phyloP scores from a whole-genome alignment of 108 stramenopile species.

The Tribonema minus region DNA sequence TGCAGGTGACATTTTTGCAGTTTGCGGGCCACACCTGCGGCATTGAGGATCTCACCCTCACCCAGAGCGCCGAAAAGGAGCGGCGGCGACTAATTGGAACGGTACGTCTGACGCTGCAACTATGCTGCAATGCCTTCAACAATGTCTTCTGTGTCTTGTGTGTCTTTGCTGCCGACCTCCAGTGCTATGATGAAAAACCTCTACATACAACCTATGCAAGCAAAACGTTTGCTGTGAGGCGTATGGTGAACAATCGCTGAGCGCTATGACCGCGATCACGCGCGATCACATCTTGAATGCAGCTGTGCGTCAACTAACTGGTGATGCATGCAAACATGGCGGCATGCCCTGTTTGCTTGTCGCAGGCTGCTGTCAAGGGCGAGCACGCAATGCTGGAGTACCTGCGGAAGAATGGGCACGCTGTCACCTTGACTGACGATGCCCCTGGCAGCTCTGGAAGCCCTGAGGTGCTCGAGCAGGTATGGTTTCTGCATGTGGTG shows the following conservation, averaged over 20 bases:
- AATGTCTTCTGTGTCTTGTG: background rate
- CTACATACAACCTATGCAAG: no score
- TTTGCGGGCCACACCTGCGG: constrained; percentile 94
- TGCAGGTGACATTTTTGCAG: constrained; percentile 82
- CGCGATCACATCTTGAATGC: background rate
- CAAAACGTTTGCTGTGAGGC: constrained; percentile 3
- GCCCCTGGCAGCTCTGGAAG: background rate
- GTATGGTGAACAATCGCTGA: constrained; percentile 51
- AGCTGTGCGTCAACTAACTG: background rate
- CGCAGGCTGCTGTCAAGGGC: background rate
- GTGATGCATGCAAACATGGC: background rate
- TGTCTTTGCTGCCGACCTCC: no score
- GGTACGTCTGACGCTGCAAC: no score
- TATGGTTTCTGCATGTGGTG: no score
- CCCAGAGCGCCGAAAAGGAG: constrained; percentile 66
- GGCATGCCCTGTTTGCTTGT: no score
- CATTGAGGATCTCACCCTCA: constrained; percentile 92
- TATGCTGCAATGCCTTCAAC: no score
- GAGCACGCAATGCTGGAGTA: background rate
- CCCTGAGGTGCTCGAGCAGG: background rate
- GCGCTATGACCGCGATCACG: background rate
- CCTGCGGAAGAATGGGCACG: background rate
- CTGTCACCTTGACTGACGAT: background rate
- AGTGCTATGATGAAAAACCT: constrained; percentile 34
- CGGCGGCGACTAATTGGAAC: background rate